phyloP scores from a whole-genome alignment of 1,139 yeast species.

The Lodderomyces oxycetoniae region DNA sequence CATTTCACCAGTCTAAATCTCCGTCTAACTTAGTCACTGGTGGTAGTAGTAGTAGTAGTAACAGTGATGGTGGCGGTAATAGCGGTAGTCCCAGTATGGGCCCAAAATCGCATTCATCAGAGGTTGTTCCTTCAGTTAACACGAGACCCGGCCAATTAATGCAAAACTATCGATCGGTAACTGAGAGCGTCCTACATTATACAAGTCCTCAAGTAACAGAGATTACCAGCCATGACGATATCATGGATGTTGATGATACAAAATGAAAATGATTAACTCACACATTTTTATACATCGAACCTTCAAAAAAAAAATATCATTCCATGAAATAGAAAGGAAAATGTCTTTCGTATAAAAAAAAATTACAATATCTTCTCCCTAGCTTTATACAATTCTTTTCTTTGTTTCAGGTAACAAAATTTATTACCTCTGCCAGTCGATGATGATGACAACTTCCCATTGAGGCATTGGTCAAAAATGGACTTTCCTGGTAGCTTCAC shows the following conservation, averaged over 20 bases:
- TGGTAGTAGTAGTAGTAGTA: conserved; percentile 1
- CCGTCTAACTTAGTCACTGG: conserved; percentile 2
- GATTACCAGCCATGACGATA: conserved; percentile 7
- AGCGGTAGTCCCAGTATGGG: conserved; percentile 17
- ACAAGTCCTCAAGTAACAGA: conserved; percentile 9
- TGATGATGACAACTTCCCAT: no score
- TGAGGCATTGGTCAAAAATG: no score
- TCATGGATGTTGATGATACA: conserved; percentile 8
- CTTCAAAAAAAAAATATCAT: no score
- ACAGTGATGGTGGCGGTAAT: conserved; percentile 3
- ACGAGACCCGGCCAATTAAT: conserved; percentile 30
- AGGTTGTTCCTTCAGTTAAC: conserved; percentile 12
- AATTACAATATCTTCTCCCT: no score
- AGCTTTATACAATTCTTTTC: no score
- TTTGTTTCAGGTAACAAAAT: no score
- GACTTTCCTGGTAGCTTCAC: no score
- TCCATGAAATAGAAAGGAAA: no score
- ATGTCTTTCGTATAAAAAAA: no score
- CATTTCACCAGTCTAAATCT: conserved; percentile 1
- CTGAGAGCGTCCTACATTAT: conserved; percentile 24
- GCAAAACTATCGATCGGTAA: conserved; percentile 28
- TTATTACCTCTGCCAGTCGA: no score
- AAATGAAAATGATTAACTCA: no score
- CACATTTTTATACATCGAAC: no score
- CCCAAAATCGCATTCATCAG: conserved; percentile 27